These are phyloP conservation scores for Mortierella hygrophila DNA, from an alignment of 192 early-diverging fungal species.

Conservation along the genomic window DNA sequence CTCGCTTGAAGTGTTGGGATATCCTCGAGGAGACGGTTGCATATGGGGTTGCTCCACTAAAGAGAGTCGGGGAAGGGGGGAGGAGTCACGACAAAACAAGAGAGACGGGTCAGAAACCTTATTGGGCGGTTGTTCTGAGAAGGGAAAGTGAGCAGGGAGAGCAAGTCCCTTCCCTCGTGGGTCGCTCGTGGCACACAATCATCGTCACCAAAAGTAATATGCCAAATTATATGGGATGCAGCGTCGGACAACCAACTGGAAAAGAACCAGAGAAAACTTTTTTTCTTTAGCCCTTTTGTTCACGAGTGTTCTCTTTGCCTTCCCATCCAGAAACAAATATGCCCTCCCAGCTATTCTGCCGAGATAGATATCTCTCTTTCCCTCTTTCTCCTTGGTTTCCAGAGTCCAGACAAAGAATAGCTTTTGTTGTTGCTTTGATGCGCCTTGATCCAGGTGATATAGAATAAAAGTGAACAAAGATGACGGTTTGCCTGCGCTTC, in stretches of 20 bases:
- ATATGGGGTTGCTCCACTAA: constrained; percentile 85
- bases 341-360: not conserved
- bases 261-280: constrained; percentile 7
- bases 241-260: constrained; percentile 8
- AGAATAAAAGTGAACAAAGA: not conserved
- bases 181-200: constrained; percentile 33
- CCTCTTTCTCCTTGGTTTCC: not conserved
- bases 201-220: not conserved
- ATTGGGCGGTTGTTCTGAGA: not conserved
- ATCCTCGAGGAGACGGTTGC: constrained; percentile 92
- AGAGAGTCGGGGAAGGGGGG: not conserved
- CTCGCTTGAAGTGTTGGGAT: constrained; percentile 90
- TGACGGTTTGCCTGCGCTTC: not conserved
- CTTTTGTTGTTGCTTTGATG: not conserved
- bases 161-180: constrained; percentile 29
- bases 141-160: not conserved
- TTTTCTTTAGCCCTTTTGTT: constrained; percentile 7
- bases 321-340: not conserved
- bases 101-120: constrained; percentile 11
- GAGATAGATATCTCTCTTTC: not conserved
- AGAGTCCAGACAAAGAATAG: not conserved
- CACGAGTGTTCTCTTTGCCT: not conserved
- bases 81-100: constrained; percentile 7
- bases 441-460: not conserved
- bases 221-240: not conserved